Percentiles rank a stretch among this genome's conserved stretches.
phyloP scores from a whole-genome alignment of 805 yeast species.

The Kodamaea sagamina region DNA sequence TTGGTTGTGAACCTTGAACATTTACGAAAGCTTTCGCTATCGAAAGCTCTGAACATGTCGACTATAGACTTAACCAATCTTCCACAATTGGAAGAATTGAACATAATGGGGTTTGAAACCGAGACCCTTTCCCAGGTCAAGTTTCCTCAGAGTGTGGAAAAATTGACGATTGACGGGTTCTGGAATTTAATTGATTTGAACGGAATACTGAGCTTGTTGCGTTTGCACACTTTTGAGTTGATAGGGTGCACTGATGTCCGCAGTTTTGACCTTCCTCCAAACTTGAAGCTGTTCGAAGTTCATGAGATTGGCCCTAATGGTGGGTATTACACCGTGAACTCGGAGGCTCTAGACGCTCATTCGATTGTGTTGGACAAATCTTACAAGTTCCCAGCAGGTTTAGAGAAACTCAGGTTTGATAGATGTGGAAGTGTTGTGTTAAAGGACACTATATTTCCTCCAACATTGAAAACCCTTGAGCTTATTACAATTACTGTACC shows the following conservation, averaged over 20 bases:
- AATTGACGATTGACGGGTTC: background rate
- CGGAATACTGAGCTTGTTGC: background rate
- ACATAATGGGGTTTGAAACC: background rate
- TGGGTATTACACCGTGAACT: background rate
- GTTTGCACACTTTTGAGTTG: background rate
- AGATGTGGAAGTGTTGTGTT: constrained; percentile 1
- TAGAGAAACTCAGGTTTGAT: background rate
- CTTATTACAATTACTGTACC: background rate
- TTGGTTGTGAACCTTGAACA: background rate
- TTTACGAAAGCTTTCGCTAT: background rate
- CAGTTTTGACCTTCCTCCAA: background rate
- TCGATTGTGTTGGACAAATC: background rate
- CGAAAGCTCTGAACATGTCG: background rate
- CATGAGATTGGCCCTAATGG: constrained; percentile 1
- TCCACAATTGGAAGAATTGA: background rate
- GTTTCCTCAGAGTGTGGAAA: background rate
- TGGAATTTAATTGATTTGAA: background rate
- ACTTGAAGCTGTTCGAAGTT: background rate
- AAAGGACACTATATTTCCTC: background rate
- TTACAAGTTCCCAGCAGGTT: background rate
- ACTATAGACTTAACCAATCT: background rate
- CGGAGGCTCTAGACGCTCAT: background rate
- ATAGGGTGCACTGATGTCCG: background rate
- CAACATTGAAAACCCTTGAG: background rate
- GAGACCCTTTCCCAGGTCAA: background rate